phyloP scores from a whole-genome alignment of 1,284 basidiomycete genomes.

The Entoloma clypeatum region DNA sequence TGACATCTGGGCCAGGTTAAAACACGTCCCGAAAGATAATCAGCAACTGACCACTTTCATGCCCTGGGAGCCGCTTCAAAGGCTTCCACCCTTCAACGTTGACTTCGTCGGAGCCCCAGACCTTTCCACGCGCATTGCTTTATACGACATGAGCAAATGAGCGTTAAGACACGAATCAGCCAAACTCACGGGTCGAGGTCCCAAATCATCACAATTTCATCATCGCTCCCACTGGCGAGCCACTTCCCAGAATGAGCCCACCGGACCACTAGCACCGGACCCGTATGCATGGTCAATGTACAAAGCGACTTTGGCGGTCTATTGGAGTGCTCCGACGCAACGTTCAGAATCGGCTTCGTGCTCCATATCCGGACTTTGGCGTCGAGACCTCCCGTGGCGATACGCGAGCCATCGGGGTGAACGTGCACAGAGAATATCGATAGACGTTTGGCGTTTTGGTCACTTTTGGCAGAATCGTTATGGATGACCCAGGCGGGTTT shows the following conservation, averaged over 20 bases:
- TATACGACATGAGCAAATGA: conserved; percentile 5
- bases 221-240: conserved; percentile 96
- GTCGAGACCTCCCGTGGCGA: conserved; percentile 95
- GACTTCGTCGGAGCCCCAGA: conserved; percentile 90
- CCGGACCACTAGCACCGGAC: conserved; percentile 89
- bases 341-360: conserved; percentile 86
- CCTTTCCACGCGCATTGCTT: conserved; percentile 76
- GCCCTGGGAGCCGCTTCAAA: conserved; percentile 85
- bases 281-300: conserved; percentile 91
- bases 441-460: conserved; percentile 59
- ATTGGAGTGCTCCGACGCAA: conserved; percentile 67
- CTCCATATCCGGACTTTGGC: conserved; percentile 97
- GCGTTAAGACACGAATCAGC: conserved; percentile 5
- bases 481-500: conserved; percentile 75
- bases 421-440: conserved; percentile 93
- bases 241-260: conserved; percentile 95
- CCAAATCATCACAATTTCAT: conserved; percentile 96
- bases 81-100: conserved; percentile 99
- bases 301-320: conserved; percentile 84
- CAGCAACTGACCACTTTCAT: conserved; percentile 73
- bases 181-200: conserved; percentile 86
- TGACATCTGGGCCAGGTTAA: conserved; percentile 67
- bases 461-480: conserved; percentile 49
- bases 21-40: background rate
- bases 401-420: conserved; percentile 92